Conservation (phyloP, 805 yeast species). For the Candida wancherniae region DNA sequence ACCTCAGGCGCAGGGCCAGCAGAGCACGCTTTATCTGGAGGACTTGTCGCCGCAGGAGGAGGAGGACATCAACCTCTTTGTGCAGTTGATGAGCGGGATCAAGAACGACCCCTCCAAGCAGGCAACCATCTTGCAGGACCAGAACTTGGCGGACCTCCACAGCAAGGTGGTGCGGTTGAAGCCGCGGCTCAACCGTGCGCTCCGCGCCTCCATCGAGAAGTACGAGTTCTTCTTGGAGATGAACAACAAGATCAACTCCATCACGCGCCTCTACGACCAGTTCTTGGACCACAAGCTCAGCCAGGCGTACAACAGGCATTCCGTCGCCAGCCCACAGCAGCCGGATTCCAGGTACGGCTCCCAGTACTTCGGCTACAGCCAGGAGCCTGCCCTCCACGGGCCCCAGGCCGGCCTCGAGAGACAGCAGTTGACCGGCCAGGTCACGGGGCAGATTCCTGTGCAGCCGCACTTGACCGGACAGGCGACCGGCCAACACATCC, state of each 20-base stretch:
- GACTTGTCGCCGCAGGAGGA: constrained; percentile 60
- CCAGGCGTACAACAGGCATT: constrained; percentile 33
- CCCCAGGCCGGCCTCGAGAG: too few relatives aligned
- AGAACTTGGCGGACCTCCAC: constrained; percentile 53
- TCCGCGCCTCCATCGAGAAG: constrained; percentile 53
- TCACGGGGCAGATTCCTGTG: too few relatives aligned
- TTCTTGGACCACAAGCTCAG: constrained; percentile 52
- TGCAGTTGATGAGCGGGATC: constrained; percentile 56
- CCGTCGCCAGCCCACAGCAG: too few relatives aligned
- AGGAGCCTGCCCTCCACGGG: too few relatives aligned
- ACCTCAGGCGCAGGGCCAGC: constrained; percentile 3
- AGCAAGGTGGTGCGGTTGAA: constrained; percentile 54
- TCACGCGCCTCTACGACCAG: constrained; percentile 70
- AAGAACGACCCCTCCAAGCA: constrained; percentile 43
- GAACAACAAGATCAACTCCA: constrained; percentile 74
- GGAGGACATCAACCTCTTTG: constrained; percentile 61
- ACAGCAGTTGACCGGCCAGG: too few relatives aligned
- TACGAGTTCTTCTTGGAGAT: constrained; percentile 65
- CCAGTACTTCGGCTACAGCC: too few relatives aligned
- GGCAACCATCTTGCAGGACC: constrained; percentile 38
- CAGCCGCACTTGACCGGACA: too few relatives aligned
- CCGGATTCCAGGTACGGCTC: too few relatives aligned
- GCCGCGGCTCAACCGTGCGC: constrained; percentile 62
- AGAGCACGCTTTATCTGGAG: constrained; percentile 13
- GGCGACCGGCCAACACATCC: too few relatives aligned